Conservation (phyloP, 345 rosid species). For the Murraya paniculata region DNA sequence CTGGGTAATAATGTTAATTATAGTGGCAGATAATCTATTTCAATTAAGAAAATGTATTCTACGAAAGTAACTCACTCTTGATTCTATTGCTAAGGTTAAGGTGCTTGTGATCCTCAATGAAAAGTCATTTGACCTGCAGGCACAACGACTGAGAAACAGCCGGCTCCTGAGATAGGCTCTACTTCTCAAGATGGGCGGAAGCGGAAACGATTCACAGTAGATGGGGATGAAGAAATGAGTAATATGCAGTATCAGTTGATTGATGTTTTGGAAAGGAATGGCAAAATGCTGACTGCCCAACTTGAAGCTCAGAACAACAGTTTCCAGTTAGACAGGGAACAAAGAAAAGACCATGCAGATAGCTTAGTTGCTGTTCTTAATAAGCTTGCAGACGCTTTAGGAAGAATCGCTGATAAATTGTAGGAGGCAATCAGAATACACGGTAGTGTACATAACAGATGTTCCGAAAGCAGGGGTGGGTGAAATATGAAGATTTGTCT, state of each 20-base stretch:
- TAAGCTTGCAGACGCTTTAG: conserved; percentile 87
- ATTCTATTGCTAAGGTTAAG: background rate
- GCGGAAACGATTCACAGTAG: conserved; percentile 49
- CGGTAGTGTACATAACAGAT: conserved; percentile 32
- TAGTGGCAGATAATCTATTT: background rate
- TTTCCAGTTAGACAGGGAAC: conserved; percentile 73
- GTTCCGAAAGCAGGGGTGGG: conserved; percentile 17
- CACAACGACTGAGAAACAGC: conserved; percentile 45
- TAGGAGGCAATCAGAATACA: conserved; percentile 25
- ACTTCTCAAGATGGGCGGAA: conserved; percentile 63
- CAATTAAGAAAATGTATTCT: background rate
- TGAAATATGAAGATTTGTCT: conserved; percentile 15
- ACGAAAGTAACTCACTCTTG: background rate
- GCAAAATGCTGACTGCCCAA: conserved; percentile 70
- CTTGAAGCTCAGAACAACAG: conserved; percentile 80
- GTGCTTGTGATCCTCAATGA: background rate
- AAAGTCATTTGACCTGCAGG: conserved; percentile 38
- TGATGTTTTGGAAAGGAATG: conserved; percentile 67
- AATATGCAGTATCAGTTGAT: conserved; percentile 49
- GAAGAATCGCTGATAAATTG: conserved; percentile 84
- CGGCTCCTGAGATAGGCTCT: conserved; percentile 49
- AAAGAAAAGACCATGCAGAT: conserved; percentile 68
- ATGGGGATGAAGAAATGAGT: conserved; percentile 43
- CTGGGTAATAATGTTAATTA: background rate
- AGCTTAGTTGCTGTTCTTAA: conserved; percentile 73